Conservation (phyloP, 495 filamentous ascomycete genomes). For the Amniculicola lignicola region DNA sequence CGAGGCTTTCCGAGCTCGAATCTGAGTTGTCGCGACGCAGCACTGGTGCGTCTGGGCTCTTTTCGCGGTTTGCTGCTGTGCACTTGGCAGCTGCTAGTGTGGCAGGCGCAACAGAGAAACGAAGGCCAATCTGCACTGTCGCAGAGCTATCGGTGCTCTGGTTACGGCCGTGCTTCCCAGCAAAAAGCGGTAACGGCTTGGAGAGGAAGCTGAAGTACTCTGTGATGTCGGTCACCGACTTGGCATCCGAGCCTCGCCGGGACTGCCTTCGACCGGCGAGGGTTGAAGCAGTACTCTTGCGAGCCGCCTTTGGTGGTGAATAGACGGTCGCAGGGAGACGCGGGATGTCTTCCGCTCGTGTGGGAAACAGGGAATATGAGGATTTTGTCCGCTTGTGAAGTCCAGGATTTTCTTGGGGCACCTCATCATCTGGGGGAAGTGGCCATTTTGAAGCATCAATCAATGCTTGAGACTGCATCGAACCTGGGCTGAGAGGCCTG, state of each 20-base stretch:
- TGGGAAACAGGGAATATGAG: constrained; percentile 35
- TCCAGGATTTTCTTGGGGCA: constrained; percentile 9
- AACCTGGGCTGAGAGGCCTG: constrained; percentile 19
- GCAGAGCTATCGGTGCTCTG: constrained; percentile 33
- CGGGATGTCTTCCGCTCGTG: constrained; percentile 33
- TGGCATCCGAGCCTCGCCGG: constrained; percentile 17
- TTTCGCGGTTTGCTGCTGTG: constrained; percentile 6
- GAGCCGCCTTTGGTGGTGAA: constrained; percentile 22
- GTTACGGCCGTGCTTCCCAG: constrained; percentile 11
- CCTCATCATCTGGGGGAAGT: constrained; percentile 28
- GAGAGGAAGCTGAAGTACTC: constrained; percentile 27
- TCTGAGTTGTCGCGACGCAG: constrained; percentile 27
- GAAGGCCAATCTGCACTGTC: constrained; percentile 36
- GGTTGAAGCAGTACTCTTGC: constrained; percentile 6
- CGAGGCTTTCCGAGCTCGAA: constrained; percentile 20
- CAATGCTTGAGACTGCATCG: constrained; percentile 10
- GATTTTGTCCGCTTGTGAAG: constrained; percentile 31
- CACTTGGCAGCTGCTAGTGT: constrained; percentile 34
- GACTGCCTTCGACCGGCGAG: constrained; percentile 24
- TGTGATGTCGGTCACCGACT: constrained; percentile 33
- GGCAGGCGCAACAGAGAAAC: constrained; percentile 35
- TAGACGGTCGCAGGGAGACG: constrained; percentile 35
- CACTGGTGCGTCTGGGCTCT: neutral
- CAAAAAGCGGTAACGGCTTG: constrained; percentile 26
- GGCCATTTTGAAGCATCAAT: constrained; percentile 34